Percentiles rank a stretch among this genome's conserved stretches.
phyloP scores from a whole-genome alignment of 1,284 basidiomycete species.

The Melampsora larici-populina region DNA sequence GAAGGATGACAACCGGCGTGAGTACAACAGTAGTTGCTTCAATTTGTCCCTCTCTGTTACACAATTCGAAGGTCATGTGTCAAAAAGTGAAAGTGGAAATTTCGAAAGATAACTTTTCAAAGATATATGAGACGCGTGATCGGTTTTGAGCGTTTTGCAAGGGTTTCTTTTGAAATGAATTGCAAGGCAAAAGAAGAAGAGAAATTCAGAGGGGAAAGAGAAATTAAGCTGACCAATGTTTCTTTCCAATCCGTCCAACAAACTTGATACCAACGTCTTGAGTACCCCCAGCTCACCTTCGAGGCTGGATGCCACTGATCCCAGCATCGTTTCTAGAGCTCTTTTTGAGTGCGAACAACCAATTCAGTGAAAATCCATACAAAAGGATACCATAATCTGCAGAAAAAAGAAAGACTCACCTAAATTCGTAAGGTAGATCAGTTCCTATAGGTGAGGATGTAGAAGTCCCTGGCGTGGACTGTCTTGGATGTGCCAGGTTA shows the following conservation, averaged over 20 bases:
- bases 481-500: not conserved
- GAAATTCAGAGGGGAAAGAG: not conserved
- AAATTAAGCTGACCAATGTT: slow-evolving; percentile 63
- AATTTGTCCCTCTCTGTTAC: slow-evolving; percentile 60
- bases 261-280: slow-evolving; percentile 75
- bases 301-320: slow-evolving; percentile 80
- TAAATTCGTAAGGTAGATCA: slow-evolving; percentile 79
- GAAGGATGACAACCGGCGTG: slow-evolving; percentile 75
- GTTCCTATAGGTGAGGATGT: slow-evolving; percentile 62
- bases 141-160: not conserved
- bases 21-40: slow-evolving; percentile 82
- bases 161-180: slow-evolving; percentile 62
- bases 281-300: slow-evolving; percentile 92
- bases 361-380: too few species aligned
- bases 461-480: slow-evolving; percentile 65
- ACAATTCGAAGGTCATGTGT: not conserved
- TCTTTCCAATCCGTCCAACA: slow-evolving; percentile 85
- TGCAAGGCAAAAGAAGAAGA: not conserved
- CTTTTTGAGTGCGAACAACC: slow-evolving; percentile 55
- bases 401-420: slow-evolving; percentile 58
- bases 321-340: slow-evolving; percentile 81
- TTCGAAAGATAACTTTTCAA: not conserved
- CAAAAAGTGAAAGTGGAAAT: not conserved
- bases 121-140: not conserved
- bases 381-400: too few species aligned